phyloP scores from a whole-genome alignment of 1,284 basidiomycete species.

The Athelia psychrophila region DNA sequence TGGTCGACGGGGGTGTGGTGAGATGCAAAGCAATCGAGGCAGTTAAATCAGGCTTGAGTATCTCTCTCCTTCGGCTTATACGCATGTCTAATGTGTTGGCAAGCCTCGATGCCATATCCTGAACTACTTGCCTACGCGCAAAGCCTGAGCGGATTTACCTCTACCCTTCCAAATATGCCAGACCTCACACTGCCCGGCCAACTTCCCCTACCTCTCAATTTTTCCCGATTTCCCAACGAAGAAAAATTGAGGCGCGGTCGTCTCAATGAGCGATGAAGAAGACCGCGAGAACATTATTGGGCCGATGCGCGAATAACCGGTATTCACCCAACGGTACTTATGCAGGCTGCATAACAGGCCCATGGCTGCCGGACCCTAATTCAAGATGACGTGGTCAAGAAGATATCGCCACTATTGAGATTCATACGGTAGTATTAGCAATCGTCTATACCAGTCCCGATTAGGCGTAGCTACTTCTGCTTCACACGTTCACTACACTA shows the following conservation, averaged over 20 bases:
- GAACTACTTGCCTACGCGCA: slow-evolving; percentile 81
- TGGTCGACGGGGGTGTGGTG: slow-evolving; percentile 71
- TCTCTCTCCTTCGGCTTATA: slow-evolving; percentile 1
- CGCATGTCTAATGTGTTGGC: slow-evolving; percentile 5
- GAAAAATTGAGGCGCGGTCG: slow-evolving; percentile 80
- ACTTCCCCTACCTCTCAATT: slow-evolving; percentile 72
- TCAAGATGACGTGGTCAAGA: too few relatives aligned
- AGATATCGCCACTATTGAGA: too few relatives aligned
- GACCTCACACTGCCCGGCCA: slow-evolving; percentile 64
- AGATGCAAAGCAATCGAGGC: slow-evolving; percentile 64
- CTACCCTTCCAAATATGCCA: slow-evolving; percentile 81
- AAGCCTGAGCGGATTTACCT: slow-evolving; percentile 77
- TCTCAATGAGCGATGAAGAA: too few relatives aligned
- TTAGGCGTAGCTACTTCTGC: too few relatives aligned
- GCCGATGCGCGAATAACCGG: too few relatives aligned
- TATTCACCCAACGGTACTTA: too few relatives aligned
- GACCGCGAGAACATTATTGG: too few relatives aligned
- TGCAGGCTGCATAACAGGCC: too few relatives aligned
- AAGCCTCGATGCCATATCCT: slow-evolving; percentile 75
- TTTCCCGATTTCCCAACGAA: slow-evolving; percentile 84
- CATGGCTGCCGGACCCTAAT: too few relatives aligned
- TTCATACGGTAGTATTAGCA: too few relatives aligned
- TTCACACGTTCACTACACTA: too few relatives aligned
- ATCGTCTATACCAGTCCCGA: too few relatives aligned
- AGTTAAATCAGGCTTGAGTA: slow-evolving; percentile 60